Evolutionary conservation across 2,329 filamentous ascomycete species (phyloP).

Genomic region (Lecanicillium sp.): DNA sequence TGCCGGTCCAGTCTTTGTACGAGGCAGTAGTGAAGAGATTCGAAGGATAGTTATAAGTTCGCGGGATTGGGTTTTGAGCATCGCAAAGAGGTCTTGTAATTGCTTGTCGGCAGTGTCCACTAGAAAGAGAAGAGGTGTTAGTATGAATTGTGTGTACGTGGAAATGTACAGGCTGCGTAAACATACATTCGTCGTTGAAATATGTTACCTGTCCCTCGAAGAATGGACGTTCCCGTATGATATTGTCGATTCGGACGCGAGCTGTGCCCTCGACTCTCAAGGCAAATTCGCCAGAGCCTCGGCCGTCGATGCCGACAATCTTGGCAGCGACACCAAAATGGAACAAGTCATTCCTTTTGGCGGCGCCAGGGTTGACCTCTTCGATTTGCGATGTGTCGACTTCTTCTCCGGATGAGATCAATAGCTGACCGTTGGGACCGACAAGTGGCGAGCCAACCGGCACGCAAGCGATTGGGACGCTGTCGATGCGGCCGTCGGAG

Average conservation of each 20-base stretch:
- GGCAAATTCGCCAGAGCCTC: constrained; percentile 66
- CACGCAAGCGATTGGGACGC: constrained; percentile 77
- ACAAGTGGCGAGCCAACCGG: constrained; percentile 72
- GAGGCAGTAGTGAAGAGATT: constrained; percentile 74
- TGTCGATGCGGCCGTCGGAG: constrained; percentile 52
- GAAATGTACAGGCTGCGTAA: too few relatives aligned
- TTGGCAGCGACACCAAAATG: constrained; percentile 74
- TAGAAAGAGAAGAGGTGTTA: constrained; percentile 11
- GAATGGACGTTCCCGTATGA: constrained; percentile 68
- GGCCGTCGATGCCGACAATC: constrained; percentile 70
- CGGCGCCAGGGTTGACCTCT: constrained; percentile 48
- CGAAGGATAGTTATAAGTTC: constrained; percentile 80
- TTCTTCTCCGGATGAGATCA: constrained; percentile 58
- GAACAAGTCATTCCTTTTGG: constrained; percentile 67
- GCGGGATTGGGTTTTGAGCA: constrained; percentile 75
- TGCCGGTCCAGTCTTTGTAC: constrained; percentile 52
- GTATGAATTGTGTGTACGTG: too few relatives aligned
- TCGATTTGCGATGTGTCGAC: constrained; percentile 33
- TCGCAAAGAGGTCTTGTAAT: constrained; percentile 63
- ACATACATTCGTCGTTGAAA: constrained; percentile 63
- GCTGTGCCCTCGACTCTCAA: constrained; percentile 80
- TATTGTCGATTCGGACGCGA: constrained; percentile 60
- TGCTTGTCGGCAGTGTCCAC: constrained; percentile 43
- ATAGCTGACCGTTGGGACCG: constrained; percentile 63
- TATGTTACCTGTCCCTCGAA: constrained; percentile 74